Conservation (phyloP, 257 asterid genomes). For the Nicotiana obtusifolia region DNA sequence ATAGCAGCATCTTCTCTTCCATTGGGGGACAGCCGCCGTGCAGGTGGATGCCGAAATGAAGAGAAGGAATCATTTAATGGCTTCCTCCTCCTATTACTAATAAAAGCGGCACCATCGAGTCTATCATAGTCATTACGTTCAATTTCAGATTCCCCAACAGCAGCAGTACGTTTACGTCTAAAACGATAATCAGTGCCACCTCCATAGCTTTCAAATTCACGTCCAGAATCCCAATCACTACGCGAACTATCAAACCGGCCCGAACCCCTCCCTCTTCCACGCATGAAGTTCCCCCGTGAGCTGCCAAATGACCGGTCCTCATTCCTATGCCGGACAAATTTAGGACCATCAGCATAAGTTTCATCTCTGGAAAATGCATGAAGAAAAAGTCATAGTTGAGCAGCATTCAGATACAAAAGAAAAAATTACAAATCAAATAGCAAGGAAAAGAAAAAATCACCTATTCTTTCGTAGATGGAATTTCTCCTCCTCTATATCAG, state of each 20-base stretch:
- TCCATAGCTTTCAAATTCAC: conserved; percentile 47
- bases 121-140: conserved; percentile 41
- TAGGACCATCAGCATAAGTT: conserved; percentile 44
- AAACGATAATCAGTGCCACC: conserved; percentile 47
- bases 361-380: conserved; percentile 54
- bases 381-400: conserved; percentile 13
- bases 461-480: conserved; percentile 52
- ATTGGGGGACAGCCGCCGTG: conserved; percentile 55
- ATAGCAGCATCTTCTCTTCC: conserved; percentile 41
- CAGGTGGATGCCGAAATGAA: conserved; percentile 37
- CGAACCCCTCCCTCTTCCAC: conserved; percentile 64
- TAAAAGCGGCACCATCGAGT: conserved; percentile 30
- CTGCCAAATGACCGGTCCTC: conserved; percentile 51
- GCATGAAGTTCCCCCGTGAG: conserved; percentile 47
- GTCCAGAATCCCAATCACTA: conserved; percentile 61
- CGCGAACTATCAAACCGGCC: conserved; percentile 45
- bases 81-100: conserved; percentile 40
- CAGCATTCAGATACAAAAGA: conserved; percentile 5
- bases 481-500: conserved; percentile 48
- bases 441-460: conserved; percentile 32
- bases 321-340: conserved; percentile 48
- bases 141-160: conserved; percentile 39
- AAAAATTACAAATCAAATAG: neutral
- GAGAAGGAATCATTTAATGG: conserved; percentile 44
- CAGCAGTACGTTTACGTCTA: conserved; percentile 48